A percentile compares a stretch with the other conserved stretches of the same genome.
Conservation (phyloP, 1,139 yeast species). For the Magnusiomyces ingens region DNA sequence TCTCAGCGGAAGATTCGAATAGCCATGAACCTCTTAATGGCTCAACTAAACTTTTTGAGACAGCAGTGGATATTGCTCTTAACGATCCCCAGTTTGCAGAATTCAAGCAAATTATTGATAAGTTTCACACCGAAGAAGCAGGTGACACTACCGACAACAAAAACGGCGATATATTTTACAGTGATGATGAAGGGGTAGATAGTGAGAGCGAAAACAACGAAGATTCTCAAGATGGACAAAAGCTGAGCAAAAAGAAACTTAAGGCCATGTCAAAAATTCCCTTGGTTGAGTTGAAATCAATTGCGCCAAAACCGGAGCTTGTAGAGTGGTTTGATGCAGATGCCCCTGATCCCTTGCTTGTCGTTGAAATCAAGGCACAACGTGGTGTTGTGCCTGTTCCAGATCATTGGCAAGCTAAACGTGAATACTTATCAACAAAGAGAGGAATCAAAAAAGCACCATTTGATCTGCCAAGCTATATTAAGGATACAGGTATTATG, state of each 20-base stretch:
- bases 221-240: constrained; percentile 20
- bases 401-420: constrained; percentile 71
- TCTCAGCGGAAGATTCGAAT: constrained; percentile 5
- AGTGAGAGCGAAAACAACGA: constrained; percentile 21
- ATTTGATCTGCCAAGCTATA: constrained; percentile 71
- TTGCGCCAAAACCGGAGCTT: constrained; percentile 55
- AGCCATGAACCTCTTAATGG: neutral
- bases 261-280: constrained; percentile 53
- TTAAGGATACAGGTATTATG: constrained; percentile 77
- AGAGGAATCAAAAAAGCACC: constrained; percentile 67
- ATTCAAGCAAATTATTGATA: constrained; percentile 40
- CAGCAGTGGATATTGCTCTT: constrained; percentile 27
- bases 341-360: constrained; percentile 67
- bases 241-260: constrained; percentile 39
- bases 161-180: constrained; percentile 32
- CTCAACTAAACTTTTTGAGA: constrained; percentile 18
- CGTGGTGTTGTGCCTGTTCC: constrained; percentile 77
- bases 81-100: constrained; percentile 39
- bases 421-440: constrained; percentile 69
- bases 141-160: constrained; percentile 20
- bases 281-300: constrained; percentile 59
- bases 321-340: constrained; percentile 88
- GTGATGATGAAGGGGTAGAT: constrained; percentile 30
- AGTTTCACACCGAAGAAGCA: constrained; percentile 33
- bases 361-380: constrained; percentile 56